These are phyloP conservation scores for Neonectria hederae DNA, from an alignment of 2,329 filamentous ascomycete species.

Conservation along the genomic window DNA sequence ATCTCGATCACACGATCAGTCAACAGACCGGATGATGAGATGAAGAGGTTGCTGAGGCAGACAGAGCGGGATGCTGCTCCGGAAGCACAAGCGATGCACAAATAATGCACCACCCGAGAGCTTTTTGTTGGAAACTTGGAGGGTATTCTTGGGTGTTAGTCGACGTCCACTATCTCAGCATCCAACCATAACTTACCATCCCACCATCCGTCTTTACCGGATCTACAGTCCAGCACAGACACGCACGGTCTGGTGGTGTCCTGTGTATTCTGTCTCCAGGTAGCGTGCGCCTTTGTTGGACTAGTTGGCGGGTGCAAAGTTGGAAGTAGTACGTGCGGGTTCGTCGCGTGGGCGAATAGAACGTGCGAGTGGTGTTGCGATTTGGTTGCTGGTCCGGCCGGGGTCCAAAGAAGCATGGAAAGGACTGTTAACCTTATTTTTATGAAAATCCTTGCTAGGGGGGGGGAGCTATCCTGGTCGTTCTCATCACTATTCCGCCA, in stretches of 20 bases:
- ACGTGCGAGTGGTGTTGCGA: background rate
- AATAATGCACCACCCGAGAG: conserved; percentile 1
- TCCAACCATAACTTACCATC: background rate
- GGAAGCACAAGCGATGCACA: conserved; percentile 6
- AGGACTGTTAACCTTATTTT: conserved; percentile 17
- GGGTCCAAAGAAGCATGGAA: conserved; percentile 3
- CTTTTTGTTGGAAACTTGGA: background rate
- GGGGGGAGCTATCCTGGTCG: background rate
- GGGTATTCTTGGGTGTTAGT: background rate
- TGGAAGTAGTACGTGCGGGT: background rate
- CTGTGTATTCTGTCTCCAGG: too few species aligned
- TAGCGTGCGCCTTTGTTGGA: conserved; percentile 6
- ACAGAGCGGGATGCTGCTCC: background rate
- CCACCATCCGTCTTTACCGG: background rate
- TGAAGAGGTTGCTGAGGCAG: background rate
- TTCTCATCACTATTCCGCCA: background rate
- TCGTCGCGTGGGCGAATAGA: background rate
- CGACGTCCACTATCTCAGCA: background rate
- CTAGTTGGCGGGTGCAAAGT: conserved; percentile 7
- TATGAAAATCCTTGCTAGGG: conserved; percentile 4
- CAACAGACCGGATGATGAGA: background rate
- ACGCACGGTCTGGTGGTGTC: background rate
- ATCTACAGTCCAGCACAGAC: background rate
- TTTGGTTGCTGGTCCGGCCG: background rate
- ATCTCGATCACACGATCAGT: conserved; percentile 22